A percentile compares a stretch with the other conserved stretches of the same genome.
These are phyloP conservation scores for Solanum paucissectum DNA, from an alignment of 257 asterid species.

Conservation along the genomic window DNA sequence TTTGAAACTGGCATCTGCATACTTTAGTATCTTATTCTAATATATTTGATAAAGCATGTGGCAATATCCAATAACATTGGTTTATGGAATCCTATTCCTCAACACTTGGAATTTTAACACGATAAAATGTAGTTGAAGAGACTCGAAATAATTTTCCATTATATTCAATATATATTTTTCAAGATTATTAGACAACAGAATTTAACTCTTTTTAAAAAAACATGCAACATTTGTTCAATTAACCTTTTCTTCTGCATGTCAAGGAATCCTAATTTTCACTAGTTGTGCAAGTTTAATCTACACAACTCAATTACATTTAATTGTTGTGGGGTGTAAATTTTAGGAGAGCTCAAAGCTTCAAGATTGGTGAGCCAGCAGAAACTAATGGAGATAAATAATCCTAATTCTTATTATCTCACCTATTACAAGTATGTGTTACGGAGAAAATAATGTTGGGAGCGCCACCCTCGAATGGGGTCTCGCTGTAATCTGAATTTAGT, in stretches of 20 bases:
- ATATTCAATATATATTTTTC: neutral
- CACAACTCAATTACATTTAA: neutral
- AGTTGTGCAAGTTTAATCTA: neutral
- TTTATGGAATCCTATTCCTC: neutral
- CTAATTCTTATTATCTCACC: neutral
- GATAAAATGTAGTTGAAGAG: neutral
- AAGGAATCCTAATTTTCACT: neutral
- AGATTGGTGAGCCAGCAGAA: neutral
- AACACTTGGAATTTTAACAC: neutral
- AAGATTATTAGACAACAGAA: neutral
- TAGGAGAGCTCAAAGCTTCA: neutral
- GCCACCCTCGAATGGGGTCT: too few species aligned
- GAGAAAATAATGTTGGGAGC: too few species aligned
- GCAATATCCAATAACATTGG: neutral
- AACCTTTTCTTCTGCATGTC: neutral
- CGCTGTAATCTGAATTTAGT: accelerated
- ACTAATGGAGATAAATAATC: neutral
- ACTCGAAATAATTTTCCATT: too few species aligned
- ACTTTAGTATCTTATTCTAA: neutral
- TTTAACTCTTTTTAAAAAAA: neutral
- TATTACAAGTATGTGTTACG: too few species aligned
- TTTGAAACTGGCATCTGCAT: neutral
- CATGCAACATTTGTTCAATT: neutral
- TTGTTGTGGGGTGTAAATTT: neutral
- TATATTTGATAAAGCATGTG: neutral